Percentiles rank a stretch among this genome's conserved stretches.
These are phyloP conservation scores for Solanum corneliomulleri DNA, from an alignment of 257 asterid species.

Conservation along the genomic window DNA sequence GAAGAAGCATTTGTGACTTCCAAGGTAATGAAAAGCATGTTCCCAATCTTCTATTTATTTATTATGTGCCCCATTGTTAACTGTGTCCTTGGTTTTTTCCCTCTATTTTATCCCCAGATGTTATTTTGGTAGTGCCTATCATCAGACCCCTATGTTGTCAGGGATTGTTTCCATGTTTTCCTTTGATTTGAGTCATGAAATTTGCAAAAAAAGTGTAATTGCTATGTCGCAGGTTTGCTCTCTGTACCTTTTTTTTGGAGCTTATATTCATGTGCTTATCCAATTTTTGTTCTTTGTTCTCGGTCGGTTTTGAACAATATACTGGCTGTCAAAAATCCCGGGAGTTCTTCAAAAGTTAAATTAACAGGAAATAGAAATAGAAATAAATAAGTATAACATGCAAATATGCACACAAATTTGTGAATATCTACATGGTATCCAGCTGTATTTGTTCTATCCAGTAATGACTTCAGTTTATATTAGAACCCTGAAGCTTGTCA, in stretches of 20 bases:
- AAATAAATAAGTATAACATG: background rate
- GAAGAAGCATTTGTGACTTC: background rate
- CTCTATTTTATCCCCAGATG: background rate
- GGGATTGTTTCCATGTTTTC: background rate
- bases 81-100: background rate
- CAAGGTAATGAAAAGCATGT: background rate
- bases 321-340: background rate
- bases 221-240: background rate
- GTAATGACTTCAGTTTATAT: background rate
- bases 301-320: background rate
- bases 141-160: background rate
- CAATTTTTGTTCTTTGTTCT: background rate
- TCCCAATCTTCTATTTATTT: background rate
- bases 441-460: background rate
- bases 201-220: background rate
- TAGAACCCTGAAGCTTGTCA: background rate
- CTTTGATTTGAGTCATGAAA: background rate
- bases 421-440: background rate
- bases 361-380: background rate
- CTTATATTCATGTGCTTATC: background rate
- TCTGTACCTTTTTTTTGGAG: background rate
- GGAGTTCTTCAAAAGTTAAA: background rate
- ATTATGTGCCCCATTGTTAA: background rate
- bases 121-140: background rate
- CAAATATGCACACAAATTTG: background rate